Evolutionary conservation across 1,139 yeast species (phyloP).

Genomic region (Blastobotrys raffinosifermentans): DNA sequence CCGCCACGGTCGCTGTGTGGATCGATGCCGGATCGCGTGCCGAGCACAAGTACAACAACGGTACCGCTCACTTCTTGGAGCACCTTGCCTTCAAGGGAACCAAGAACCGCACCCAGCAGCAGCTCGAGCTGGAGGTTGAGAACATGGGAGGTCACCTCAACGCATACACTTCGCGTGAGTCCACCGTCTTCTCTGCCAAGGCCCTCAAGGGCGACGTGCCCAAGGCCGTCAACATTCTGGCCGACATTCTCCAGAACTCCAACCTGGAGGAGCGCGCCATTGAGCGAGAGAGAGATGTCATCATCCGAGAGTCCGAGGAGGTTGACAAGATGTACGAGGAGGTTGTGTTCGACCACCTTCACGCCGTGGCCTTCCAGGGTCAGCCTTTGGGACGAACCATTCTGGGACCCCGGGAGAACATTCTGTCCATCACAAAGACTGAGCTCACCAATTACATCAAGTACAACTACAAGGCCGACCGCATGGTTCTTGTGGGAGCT

Average conservation of each 20-base stretch:
- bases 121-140: conserved; percentile 88
- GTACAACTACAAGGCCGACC: conserved; percentile 87
- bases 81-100: conserved; percentile 98
- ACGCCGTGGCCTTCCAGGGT: conserved; percentile 81
- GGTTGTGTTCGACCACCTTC: conserved; percentile 94
- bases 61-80: conserved; percentile 96
- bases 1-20: conserved; percentile 97
- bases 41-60: conserved; percentile 75
- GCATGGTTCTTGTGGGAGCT: conserved; percentile 96
- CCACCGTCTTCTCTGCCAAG: conserved; percentile 94
- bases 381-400: conserved; percentile 98
- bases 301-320: conserved; percentile 93
- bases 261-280: conserved; percentile 77
- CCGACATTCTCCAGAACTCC: conserved; percentile 85
- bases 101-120: conserved; percentile 68
- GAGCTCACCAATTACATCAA: conserved; percentile 77
- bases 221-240: conserved; percentile 76
- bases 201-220: conserved; percentile 76
- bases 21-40: conserved; percentile 98
- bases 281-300: conserved; percentile 93
- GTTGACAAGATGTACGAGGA: conserved; percentile 98
- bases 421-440: conserved; percentile 65
- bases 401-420: conserved; percentile 87
- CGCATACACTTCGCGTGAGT: conserved; percentile 95
- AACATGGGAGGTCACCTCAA: conserved; percentile 94